Conservation (phyloP, 1,139 yeast genomes). For the Sugiyamaella neomexicana region DNA sequence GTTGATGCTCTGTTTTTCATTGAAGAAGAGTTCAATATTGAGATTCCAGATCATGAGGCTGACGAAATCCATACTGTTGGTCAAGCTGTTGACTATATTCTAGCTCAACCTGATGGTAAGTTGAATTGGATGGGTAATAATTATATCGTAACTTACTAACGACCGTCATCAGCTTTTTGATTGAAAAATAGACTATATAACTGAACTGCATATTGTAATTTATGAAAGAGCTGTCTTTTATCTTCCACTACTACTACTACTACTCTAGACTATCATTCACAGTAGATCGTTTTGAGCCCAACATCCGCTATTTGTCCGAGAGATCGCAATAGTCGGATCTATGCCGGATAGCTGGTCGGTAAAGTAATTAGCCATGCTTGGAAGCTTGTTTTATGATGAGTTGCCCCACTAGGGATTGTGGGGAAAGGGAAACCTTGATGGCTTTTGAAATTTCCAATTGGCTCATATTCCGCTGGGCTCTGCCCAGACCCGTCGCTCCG, state of each 20-base stretch:
- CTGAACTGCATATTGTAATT: not conserved
- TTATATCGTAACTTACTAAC: too few species aligned
- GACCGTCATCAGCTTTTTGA: not conserved
- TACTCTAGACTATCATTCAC: too few species aligned
- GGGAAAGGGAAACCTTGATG: too few species aligned
- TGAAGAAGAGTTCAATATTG: constrained; percentile 65
- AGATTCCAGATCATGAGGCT: constrained; percentile 86
- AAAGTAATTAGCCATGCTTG: not conserved
- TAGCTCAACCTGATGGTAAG: constrained; percentile 63
- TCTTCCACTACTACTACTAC: too few species aligned
- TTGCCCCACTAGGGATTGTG: not conserved
- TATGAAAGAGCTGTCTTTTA: not conserved
- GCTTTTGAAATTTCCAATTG: not conserved
- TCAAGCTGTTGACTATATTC: constrained; percentile 77
- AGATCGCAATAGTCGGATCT: too few species aligned
- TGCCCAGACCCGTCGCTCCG: too few species aligned
- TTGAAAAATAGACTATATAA: not conserved
- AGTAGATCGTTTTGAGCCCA: too few species aligned
- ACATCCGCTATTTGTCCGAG: too few species aligned
- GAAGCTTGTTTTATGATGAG: not conserved
- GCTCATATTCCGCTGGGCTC: too few species aligned
- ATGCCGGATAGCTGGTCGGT: not conserved
- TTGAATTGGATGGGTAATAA: not conserved
- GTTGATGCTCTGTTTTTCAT: constrained; percentile 89
- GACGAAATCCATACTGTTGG: constrained; percentile 83